Evolutionary conservation across 208 protist genomes (phyloP).

Genomic region (Acanthamoeba culbertsoni): DNA sequence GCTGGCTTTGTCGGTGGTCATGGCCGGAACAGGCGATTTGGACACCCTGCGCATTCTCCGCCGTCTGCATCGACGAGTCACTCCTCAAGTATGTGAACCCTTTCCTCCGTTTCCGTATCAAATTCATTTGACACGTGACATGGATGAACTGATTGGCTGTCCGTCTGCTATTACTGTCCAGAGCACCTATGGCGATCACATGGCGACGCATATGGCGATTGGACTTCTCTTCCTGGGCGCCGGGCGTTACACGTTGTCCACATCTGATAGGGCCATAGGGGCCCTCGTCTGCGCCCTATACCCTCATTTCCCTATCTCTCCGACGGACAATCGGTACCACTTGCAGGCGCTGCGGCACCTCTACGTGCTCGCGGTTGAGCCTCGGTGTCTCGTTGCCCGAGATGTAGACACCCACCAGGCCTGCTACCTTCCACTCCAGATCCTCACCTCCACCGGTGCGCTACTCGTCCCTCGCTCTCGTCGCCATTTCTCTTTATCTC

Average conservation of each 20-base stretch:
- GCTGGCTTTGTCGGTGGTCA: conserved; percentile 83
- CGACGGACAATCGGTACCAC: conserved; percentile 91
- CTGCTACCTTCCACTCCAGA: conserved; percentile 69
- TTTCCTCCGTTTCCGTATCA: neutral
- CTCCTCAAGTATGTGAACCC: neutral
- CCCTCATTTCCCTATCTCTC: conserved; percentile 88
- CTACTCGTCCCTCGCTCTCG: neutral
- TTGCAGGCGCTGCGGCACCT: conserved; percentile 91
- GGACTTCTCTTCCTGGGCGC: conserved; percentile 94
- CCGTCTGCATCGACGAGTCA: conserved; percentile 78
- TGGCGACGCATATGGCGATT: conserved; percentile 92
- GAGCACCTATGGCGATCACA: conserved; percentile 91
- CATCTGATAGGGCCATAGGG: conserved; percentile 86
- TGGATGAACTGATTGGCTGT: neutral
- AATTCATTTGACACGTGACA: neutral
- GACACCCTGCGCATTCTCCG: conserved; percentile 84
- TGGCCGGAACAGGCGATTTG: conserved; percentile 92
- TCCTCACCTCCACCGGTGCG: conserved; percentile 3
- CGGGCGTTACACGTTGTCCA: conserved; percentile 89
- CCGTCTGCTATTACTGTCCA: conserved; percentile 20
- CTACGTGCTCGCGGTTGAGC: conserved; percentile 93
- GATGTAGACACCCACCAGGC: conserved; percentile 88
- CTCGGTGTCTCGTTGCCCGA: conserved; percentile 88
- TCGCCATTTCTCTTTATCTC: neutral
- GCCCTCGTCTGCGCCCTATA: conserved; percentile 92